Evolutionary conservation across 2,329 filamentous ascomycete species (phyloP).

Genomic region (Sclerotinia nivalis): DNA sequence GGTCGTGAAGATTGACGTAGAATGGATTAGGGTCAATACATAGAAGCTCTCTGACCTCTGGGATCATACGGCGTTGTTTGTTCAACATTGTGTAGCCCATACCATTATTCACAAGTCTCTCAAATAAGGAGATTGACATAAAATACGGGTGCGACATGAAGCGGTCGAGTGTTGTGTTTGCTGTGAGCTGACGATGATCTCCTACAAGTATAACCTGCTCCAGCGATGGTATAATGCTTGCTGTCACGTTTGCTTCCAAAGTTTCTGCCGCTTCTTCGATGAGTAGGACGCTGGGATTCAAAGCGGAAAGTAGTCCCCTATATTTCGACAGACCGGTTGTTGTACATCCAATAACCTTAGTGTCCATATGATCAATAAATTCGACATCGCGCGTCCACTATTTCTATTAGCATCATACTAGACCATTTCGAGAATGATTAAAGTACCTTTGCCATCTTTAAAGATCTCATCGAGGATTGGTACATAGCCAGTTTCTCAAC

Average conservation of each 20-base stretch:
- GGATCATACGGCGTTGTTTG: conserved; percentile 68
- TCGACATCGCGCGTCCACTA: conserved; percentile 30
- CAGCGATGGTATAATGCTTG: conserved; percentile 60
- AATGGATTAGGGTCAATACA: conserved; percentile 50
- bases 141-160: conserved; percentile 58
- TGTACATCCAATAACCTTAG: conserved; percentile 48
- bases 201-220: conserved; percentile 68
- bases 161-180: conserved; percentile 56
- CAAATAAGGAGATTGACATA: conserved; percentile 67
- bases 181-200: conserved; percentile 68
- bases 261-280: conserved; percentile 71
- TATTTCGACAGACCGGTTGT: conserved; percentile 72
- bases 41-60: conserved; percentile 63
- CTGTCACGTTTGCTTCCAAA: conserved; percentile 55
- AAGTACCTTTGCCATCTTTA: conserved; percentile 34
- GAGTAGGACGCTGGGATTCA: conserved; percentile 62
- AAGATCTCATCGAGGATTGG: conserved; percentile 27
- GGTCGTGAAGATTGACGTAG: conserved; percentile 60
- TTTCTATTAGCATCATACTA: not conserved
- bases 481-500: conserved; percentile 31
- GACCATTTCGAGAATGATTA: no score
- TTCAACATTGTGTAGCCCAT: conserved; percentile 56
- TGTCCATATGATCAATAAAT: conserved; percentile 62
- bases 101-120: conserved; percentile 61
- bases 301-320: conserved; percentile 58